These are phyloP conservation scores for Telfairia occidentalis DNA, from an alignment of 331 rosid species.

Conservation along the genomic window DNA sequence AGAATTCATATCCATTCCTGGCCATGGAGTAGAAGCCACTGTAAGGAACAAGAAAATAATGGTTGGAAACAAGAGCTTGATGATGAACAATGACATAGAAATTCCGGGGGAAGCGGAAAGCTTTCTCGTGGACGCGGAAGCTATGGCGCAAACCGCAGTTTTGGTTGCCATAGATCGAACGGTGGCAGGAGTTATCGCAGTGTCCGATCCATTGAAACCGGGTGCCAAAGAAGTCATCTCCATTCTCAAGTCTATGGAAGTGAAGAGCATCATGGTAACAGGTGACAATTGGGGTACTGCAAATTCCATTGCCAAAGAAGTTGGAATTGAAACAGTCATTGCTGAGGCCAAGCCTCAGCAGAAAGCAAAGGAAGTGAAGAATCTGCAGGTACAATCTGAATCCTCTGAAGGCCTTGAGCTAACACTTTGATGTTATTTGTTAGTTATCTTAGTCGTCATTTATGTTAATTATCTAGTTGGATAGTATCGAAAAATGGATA, in stretches of 20 bases:
- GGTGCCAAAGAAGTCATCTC: slow-evolving; percentile 50
- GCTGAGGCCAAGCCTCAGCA: slow-evolving; percentile 83
- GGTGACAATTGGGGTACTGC: slow-evolving; percentile 98
- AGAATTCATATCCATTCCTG: slow-evolving; percentile 54
- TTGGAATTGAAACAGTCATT: slow-evolving; percentile 51
- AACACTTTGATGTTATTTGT: neutral
- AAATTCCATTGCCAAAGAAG: slow-evolving; percentile 64
- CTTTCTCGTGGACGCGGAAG: slow-evolving; percentile 49
- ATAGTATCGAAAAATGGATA: neutral
- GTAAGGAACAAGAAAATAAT: slow-evolving; percentile 40
- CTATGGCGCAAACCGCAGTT: slow-evolving; percentile 58
- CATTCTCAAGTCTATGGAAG: slow-evolving; percentile 60
- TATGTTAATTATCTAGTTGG: no score
- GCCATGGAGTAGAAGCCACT: slow-evolving; percentile 72
- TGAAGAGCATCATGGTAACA: slow-evolving; percentile 63
- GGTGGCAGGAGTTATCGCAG: slow-evolving; percentile 49
- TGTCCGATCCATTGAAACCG: slow-evolving; percentile 73
- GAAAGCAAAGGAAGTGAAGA: slow-evolving; percentile 65
- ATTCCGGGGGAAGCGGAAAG: slow-evolving; percentile 46
- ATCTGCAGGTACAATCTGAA: slow-evolving; percentile 47
- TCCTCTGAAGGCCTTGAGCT: neutral
- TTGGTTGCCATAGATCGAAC: slow-evolving; percentile 44
- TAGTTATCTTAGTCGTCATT: neutral
- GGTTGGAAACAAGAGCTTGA: slow-evolving; percentile 66
- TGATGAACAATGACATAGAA: slow-evolving; percentile 30